phyloP scores from a whole-genome alignment of 768 basidiomycete genomes.

The Tylopilus rubrobrunneus region DNA sequence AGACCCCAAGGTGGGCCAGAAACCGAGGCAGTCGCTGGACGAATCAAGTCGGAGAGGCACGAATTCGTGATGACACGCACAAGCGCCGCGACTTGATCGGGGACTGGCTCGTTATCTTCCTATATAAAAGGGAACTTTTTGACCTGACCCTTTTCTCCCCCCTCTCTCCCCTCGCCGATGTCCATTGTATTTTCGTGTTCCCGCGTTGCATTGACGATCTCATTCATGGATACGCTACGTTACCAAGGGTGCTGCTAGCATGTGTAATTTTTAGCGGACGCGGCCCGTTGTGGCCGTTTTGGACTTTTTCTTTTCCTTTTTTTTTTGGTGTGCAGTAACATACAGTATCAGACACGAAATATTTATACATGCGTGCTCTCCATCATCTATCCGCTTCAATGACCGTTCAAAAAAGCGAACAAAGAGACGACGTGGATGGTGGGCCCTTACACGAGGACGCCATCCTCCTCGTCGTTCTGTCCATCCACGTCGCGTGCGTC shows the following conservation, averaged over 20 bases:
- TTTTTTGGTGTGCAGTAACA: constrained; percentile 12
- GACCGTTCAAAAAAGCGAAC: neutral
- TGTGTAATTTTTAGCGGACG: constrained; percentile 27
- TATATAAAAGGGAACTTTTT: constrained; percentile 8
- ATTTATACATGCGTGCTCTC: constrained; percentile 17
- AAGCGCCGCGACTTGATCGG: neutral
- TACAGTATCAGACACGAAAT: constrained; percentile 16
- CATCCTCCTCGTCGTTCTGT: constrained; percentile 28
- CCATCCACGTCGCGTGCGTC: constrained; percentile 31
- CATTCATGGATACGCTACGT: constrained; percentile 20
- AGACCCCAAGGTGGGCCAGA: constrained; percentile 19
- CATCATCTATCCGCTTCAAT: neutral
- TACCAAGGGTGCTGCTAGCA: constrained; percentile 23
- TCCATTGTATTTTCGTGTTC: constrained; percentile 4
- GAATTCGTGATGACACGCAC: constrained; percentile 18
- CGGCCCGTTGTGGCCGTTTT: constrained; percentile 16
- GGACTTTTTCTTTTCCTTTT: constrained; percentile 9
- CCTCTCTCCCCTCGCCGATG: neutral
- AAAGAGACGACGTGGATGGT: neutral
- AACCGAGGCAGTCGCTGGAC: constrained; percentile 28
- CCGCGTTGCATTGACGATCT: constrained; percentile 18
- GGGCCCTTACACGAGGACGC: constrained; percentile 24
- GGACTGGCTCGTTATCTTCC: constrained; percentile 11
- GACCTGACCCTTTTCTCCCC: neutral
- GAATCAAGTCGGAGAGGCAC: constrained; percentile 28